phyloP scores from a whole-genome alignment of 495 filamentous ascomycete species.

The Lepidopterella palustris region DNA sequence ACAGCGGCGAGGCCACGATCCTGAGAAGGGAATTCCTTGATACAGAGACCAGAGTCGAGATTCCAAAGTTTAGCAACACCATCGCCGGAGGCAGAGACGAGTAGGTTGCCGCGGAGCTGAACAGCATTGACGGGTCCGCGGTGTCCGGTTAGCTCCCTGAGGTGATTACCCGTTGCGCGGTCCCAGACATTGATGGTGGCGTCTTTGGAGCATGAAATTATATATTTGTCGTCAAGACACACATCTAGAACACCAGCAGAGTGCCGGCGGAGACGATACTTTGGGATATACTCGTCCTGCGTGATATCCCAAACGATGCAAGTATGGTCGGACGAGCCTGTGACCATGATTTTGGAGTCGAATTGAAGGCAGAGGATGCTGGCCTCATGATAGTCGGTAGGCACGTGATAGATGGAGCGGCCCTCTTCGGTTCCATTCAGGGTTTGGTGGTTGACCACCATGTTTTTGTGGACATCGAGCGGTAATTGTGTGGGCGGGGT shows the following conservation, averaged over 20 bases:
- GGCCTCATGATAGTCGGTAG: constrained; percentile 60
- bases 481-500: constrained; percentile 19
- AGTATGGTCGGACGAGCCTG: constrained; percentile 84
- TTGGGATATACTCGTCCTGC: constrained; percentile 58
- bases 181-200: constrained; percentile 89
- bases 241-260: constrained; percentile 86
- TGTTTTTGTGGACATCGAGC: constrained; percentile 24
- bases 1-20: constrained; percentile 89
- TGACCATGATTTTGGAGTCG: constrained; percentile 85
- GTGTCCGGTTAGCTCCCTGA: constrained; percentile 76
- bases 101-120: constrained; percentile 81
- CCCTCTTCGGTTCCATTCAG: constrained; percentile 43
- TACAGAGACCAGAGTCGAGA: constrained; percentile 70
- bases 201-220: constrained; percentile 95
- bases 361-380: constrained; percentile 94
- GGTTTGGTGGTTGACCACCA: constrained; percentile 37
- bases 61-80: constrained; percentile 93
- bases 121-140: constrained; percentile 91
- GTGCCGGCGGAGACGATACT: constrained; percentile 69
- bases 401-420: constrained; percentile 34
- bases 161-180: constrained; percentile 61
- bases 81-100: constrained; percentile 89
- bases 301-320: constrained; percentile 87
- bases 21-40: constrained; percentile 81
- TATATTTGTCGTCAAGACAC: constrained; percentile 82